phyloP scores from a whole-genome alignment of 2,329 filamentous ascomycete species.

The Amauroascus verrucosus region DNA sequence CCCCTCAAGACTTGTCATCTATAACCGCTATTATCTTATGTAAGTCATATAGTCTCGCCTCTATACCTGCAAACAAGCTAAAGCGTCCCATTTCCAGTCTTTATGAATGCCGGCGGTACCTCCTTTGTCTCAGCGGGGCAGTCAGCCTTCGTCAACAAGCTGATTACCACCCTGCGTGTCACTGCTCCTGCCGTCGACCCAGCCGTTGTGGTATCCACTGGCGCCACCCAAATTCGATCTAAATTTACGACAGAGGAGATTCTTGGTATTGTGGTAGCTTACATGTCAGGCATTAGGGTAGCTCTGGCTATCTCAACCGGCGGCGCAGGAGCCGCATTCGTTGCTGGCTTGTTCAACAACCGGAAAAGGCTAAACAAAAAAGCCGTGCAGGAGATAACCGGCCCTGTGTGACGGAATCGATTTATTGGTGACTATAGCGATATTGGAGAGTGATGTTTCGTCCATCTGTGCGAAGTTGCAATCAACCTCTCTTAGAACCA shows the following conservation, averaged over 20 bases:
- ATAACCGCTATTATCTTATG: conserved; percentile 21
- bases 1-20: conserved; percentile 27
- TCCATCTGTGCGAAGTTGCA: too few species aligned
- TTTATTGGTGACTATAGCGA: too few species aligned
- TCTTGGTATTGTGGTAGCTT: conserved; percentile 27
- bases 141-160: conserved; percentile 30
- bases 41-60: neutral
- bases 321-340: neutral
- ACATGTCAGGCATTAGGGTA: conserved; percentile 14
- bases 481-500: too few species aligned
- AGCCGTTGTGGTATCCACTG: conserved; percentile 34
- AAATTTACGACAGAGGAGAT: conserved; percentile 44
- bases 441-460: too few species aligned
- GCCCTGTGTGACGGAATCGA: too few species aligned
- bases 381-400: too few species aligned
- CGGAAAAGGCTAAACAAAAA: conserved; percentile 6
- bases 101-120: conserved; percentile 29
- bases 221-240: conserved; percentile 50
- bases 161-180: conserved; percentile 21
- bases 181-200: conserved; percentile 34
- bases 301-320: conserved; percentile 25
- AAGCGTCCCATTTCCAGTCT: neutral
- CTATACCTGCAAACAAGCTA: too few species aligned
- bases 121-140: conserved; percentile 31
- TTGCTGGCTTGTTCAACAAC: neutral